Evolutionary conservation across 1,284 basidiomycete genomes (phyloP), one percentile per base, ranked within the genome.

Genomic region (Pseudozyma sp.): DNA sequence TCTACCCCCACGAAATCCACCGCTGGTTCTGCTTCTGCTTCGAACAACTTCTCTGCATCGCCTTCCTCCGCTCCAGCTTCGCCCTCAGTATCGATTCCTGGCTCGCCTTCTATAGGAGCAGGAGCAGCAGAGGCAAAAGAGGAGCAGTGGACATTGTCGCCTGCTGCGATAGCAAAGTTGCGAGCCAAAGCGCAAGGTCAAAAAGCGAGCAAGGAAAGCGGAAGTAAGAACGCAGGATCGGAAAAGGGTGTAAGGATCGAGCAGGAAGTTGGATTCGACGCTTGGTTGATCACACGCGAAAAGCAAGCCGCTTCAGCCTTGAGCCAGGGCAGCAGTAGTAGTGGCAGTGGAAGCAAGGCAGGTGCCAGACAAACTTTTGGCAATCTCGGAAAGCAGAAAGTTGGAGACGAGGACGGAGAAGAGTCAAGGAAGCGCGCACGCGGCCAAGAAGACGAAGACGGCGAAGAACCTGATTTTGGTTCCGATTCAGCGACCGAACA

Each of bases 201-300:
- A 13, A 39, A 13, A 43, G 25, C 18, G 1, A 21, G 36, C n/a
- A 38, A 39, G 19, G 42, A 45, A n/a, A 31, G 25, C 25, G 25
- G 25, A 31, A 31, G 25, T 31, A 31, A 31, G 25, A 31, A 31
- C 25, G 25, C 25, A 31, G 25, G 25, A 6, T 31, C 25, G 25
- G 9, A n/a, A 8, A 21, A 31, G 12, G 52, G 42, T 7, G 43
- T 52, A 4, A 39, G 16, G 35, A 61, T 74, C 44, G 43, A 38
- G 5, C 66, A 74, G 35, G 59, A 74, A 14, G 53, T 66, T 25
- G 71, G 71, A 13, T 76, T 71, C 19, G 69, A 76, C 59, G 61
- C 69, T 40, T 76, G 73, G 73, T 35, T 76, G 16, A 63, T 76
- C 36, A 40, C 55, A 5, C 53, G 48, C 3, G 54, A 70, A 12